A percentile compares a stretch with the other conserved stretches of the same genome.
phyloP scores from a whole-genome alignment of 148 eudicot genomes.

The Chenopodium formosanum region DNA sequence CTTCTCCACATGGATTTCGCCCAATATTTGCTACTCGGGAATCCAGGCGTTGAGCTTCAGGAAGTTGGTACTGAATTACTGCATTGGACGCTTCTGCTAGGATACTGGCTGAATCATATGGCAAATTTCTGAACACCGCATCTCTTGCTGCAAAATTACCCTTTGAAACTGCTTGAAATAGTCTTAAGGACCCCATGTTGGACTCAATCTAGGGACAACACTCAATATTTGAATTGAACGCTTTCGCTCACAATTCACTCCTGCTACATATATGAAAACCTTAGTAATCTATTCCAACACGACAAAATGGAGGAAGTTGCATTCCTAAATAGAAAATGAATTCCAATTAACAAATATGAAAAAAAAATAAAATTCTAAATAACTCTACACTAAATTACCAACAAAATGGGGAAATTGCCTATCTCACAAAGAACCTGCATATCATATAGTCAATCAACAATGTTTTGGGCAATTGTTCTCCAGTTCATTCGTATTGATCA shows the following conservation, averaged over 20 bases:
- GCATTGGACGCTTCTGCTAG: not conserved
- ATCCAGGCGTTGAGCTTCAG: not conserved
- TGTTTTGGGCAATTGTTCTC: too few relatives aligned
- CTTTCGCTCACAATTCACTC: not conserved
- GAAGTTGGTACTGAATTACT: not conserved
- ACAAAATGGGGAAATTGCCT: too few relatives aligned
- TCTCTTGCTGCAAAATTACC: not conserved
- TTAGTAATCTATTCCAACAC: not conserved
- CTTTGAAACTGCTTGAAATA: conserved; percentile 1
- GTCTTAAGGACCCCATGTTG: not conserved
- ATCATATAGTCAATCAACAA: too few relatives aligned
- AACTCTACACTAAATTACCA: not conserved
- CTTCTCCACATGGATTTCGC: not conserved
- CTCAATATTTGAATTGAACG: not conserved
- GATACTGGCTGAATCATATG: not conserved
- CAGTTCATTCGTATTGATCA: too few relatives aligned
- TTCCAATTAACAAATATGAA: not conserved
- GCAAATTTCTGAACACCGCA: not conserved
- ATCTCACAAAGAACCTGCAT: too few relatives aligned
- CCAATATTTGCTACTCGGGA: not conserved
- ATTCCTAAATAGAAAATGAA: not conserved
- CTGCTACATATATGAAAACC: not conserved
- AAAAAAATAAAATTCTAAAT: too few relatives aligned
- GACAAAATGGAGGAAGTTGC: not conserved
- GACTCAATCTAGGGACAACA: not conserved